Conservation (phyloP, 164 flowering plant species). For the Buxus sempervirens region DNA sequence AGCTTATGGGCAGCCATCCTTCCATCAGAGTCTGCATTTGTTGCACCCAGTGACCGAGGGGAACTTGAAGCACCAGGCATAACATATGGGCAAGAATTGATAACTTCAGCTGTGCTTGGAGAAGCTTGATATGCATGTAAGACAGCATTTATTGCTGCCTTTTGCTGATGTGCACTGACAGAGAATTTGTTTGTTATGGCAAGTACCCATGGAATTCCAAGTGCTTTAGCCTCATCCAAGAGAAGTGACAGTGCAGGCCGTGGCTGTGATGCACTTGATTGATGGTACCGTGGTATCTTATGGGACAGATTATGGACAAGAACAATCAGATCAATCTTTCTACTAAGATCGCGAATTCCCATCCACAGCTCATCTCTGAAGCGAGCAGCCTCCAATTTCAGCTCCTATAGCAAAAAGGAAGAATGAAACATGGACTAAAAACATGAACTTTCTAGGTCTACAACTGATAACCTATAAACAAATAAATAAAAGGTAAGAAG, state of each 20-base stretch:
- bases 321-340: constrained; percentile 79
- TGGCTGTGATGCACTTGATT: constrained; percentile 38
- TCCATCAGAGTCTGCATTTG: constrained; percentile 31
- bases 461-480: not conserved
- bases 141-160: constrained; percentile 59
- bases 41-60: constrained; percentile 39
- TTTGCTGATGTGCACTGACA: constrained; percentile 93
- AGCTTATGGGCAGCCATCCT: constrained; percentile 40
- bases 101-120: constrained; percentile 51
- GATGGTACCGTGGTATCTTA: constrained; percentile 54
- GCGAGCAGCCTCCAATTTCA: constrained; percentile 54
- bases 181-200: constrained; percentile 93
- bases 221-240: constrained; percentile 82
- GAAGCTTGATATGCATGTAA: constrained; percentile 75
- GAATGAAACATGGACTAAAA: not conserved
- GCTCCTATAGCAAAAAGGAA: constrained; percentile 52
- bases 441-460: not conserved
- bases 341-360: constrained; percentile 81
- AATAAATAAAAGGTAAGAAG: not conserved
- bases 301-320: constrained; percentile 96
- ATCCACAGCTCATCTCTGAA: constrained; percentile 84
- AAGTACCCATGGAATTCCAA: constrained; percentile 92
- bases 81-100: constrained; percentile 88
- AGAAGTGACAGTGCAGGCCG: constrained; percentile 79
- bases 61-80: constrained; percentile 50